Percentiles rank a stretch among this genome's conserved stretches.
phyloP scores from a whole-genome alignment of 257 asterid genomes.

The Coffea eugenioides region DNA sequence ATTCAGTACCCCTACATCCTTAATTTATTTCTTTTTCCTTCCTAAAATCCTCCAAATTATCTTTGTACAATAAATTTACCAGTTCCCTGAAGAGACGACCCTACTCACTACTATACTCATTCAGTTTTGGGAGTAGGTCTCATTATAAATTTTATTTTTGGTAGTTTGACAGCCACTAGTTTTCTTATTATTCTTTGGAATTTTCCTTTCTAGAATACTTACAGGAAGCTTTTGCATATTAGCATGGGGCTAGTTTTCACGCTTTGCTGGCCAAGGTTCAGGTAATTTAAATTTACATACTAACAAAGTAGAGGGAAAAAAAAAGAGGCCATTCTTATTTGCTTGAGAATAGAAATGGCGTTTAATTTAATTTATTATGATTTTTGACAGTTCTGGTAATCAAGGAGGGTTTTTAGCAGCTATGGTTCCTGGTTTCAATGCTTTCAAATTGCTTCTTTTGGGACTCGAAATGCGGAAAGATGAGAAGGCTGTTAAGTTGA shows the following conservation, averaged over 20 bases:
- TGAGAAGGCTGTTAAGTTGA: conserved; percentile 81
- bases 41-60: too few relatives aligned
- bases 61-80: too few relatives aligned
- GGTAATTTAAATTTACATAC: conserved; percentile 37
- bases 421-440: conserved; percentile 61
- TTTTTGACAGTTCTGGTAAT: conserved; percentile 60
- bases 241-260: conserved; percentile 79
- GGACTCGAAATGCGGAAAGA: conserved; percentile 84
- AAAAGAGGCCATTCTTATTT: not conserved
- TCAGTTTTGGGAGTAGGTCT: too few relatives aligned
- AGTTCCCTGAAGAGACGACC: too few relatives aligned
- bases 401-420: conserved; percentile 78
- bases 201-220: conserved; percentile 29
- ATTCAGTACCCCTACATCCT: too few relatives aligned
- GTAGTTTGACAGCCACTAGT: not conserved
- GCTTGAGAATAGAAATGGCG: not conserved
- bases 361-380: conserved; percentile 20
- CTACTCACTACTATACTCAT: too few relatives aligned
- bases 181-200: not conserved
- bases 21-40: too few relatives aligned
- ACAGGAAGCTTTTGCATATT: conserved; percentile 70
- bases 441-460: conserved; percentile 66
- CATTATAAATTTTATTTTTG: too few relatives aligned
- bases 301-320: not conserved
- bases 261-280: conserved; percentile 99